Conservation (phyloP, 1,284 basidiomycete genomes). For the Chalciporus sp. region DNA sequence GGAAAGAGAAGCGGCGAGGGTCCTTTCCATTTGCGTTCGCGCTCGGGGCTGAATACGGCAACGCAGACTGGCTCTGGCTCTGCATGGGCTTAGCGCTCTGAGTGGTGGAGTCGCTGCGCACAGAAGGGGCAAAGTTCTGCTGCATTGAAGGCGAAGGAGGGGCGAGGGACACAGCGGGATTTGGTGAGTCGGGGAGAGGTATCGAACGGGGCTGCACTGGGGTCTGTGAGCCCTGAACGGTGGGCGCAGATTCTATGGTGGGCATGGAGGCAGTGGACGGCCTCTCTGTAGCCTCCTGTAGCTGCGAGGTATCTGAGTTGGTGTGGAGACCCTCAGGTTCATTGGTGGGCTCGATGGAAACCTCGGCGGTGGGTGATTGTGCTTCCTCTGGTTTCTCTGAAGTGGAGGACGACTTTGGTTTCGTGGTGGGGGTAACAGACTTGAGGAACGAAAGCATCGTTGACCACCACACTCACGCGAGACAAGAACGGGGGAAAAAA, state of each 20-base stretch:
- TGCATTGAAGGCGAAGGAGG: slow-evolving; percentile 20
- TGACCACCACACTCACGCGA: background rate
- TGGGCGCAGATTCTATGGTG: slow-evolving; percentile 32
- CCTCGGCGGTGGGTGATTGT: slow-evolving; percentile 3
- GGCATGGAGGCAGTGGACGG: slow-evolving; percentile 25
- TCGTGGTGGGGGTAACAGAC: slow-evolving; percentile 11
- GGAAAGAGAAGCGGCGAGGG: slow-evolving; percentile 40
- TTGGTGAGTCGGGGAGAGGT: slow-evolving; percentile 22
- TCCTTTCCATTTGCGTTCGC: slow-evolving; percentile 23
- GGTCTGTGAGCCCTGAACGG: slow-evolving; percentile 23
- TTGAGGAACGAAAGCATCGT: slow-evolving; percentile 34
- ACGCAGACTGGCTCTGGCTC: slow-evolving; percentile 31
- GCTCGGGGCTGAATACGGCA: slow-evolving; percentile 23
- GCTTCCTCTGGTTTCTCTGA: slow-evolving; percentile 1
- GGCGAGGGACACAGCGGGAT: slow-evolving; percentile 20
- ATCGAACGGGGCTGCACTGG: slow-evolving; percentile 2
- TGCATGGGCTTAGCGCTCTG: slow-evolving; percentile 22
- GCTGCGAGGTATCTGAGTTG: background rate
- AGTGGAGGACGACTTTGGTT: slow-evolving; percentile 20
- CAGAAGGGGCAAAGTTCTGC: slow-evolving; percentile 12
- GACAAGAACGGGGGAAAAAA: background rate
- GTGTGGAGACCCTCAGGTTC: background rate
- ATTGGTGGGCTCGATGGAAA: slow-evolving; percentile 2
- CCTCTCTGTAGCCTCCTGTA: slow-evolving; percentile 9
- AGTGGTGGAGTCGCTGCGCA: slow-evolving; percentile 20